phyloP scores from a whole-genome alignment of 2,329 filamentous ascomycete genomes.

The Colletotrichum salicis region DNA sequence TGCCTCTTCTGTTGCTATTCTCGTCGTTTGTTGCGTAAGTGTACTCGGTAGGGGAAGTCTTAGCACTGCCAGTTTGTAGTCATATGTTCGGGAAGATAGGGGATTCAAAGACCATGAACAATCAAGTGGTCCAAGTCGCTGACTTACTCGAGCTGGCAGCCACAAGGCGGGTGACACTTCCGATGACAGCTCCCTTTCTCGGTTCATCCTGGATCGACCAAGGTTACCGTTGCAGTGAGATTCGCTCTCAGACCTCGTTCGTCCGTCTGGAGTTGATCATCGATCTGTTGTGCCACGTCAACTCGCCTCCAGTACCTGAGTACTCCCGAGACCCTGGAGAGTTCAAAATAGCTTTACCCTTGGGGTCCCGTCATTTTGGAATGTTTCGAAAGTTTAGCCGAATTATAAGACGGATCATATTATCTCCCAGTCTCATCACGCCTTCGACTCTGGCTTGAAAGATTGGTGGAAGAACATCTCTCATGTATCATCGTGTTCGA shows the following conservation, averaged over 20 bases:
- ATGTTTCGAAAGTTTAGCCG: not conserved
- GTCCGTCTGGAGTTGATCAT: not conserved
- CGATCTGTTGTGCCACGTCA: constrained; percentile 1
- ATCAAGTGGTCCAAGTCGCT: too few relatives aligned
- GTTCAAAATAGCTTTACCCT: not conserved
- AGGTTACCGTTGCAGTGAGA: not conserved
- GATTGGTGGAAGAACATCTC: not conserved
- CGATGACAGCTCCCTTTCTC: too few relatives aligned
- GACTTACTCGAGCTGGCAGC: too few relatives aligned
- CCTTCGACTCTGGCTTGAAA: not conserved
- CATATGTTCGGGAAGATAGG: not conserved
- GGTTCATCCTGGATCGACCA: not conserved
- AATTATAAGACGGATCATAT: not conserved
- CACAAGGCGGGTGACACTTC: too few relatives aligned
- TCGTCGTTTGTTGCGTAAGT: not conserved
- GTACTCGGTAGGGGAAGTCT: not conserved
- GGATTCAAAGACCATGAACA: not conserved
- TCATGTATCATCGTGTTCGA: not conserved
- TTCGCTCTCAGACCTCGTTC: not conserved
- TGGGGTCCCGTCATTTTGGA: not conserved
- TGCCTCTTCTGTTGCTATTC: not conserved
- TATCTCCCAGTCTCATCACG: not conserved
- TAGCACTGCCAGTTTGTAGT: not conserved
- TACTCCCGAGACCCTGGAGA: not conserved
- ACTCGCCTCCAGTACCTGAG: not conserved